Conservation (phyloP, 2,329 filamentous ascomycete species). For the Alternaria longipes region DNA sequence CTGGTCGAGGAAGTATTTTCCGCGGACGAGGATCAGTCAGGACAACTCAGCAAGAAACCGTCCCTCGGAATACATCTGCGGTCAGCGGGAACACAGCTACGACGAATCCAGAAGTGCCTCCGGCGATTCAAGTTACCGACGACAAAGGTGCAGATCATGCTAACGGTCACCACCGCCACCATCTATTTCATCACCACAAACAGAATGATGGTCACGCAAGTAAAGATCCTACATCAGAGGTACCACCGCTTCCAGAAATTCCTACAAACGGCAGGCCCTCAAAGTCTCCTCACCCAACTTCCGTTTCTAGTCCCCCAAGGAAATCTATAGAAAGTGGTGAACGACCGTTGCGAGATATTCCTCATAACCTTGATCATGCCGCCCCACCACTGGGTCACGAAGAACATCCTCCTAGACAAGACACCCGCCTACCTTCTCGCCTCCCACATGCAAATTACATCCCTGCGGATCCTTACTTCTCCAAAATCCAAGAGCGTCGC, state of each 20-base stretch:
- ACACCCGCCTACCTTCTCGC: constrained; percentile 54
- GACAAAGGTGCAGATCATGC: constrained; percentile 59
- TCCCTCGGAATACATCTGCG: constrained; percentile 35
- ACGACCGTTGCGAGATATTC: constrained; percentile 50
- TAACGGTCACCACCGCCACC: constrained; percentile 49
- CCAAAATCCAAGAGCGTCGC: constrained; percentile 61
- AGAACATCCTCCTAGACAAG: constrained; percentile 55
- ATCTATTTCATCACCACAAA: constrained; percentile 47
- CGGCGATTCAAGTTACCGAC: constrained; percentile 79
- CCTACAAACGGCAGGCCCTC: constrained; percentile 28
- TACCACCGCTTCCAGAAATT: constrained; percentile 36
- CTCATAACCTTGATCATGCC: constrained; percentile 52
- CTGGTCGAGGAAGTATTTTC: constrained; percentile 79
- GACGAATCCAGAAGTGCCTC: constrained; percentile 57
- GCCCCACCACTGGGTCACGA: constrained; percentile 52
- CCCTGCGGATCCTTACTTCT: constrained; percentile 59
- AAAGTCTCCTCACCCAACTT: constrained; percentile 31
- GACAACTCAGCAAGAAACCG: constrained; percentile 28
- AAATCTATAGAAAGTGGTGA: constrained; percentile 46
- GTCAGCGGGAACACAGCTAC: constrained; percentile 37
- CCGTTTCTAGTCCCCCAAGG: constrained; percentile 31
- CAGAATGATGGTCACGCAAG: constrained; percentile 46
- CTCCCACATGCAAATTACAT: constrained; percentile 48
- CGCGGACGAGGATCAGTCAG: constrained; percentile 56
- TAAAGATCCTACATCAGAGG: constrained; percentile 23